Conservation (phyloP, 2,329 filamentous ascomycete species). For the Neurospora sp. region DNA sequence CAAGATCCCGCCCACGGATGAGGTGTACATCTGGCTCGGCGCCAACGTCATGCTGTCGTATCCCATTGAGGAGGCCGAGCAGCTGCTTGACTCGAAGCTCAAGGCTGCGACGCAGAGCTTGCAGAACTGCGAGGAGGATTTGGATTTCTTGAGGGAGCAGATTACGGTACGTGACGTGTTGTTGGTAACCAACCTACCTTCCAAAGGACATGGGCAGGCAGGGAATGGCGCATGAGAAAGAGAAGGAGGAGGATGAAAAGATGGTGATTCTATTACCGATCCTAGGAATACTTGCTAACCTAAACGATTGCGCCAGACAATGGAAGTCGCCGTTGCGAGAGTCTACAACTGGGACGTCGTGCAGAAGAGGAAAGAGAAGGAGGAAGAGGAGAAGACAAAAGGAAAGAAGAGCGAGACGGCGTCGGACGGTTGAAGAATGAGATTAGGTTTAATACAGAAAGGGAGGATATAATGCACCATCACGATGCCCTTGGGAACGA, state of each 20-base stretch:
- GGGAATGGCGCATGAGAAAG: background rate
- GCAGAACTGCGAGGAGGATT: slow-evolving; percentile 86
- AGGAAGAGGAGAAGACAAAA: slow-evolving; percentile 44
- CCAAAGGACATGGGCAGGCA: background rate
- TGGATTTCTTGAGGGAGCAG: slow-evolving; percentile 92
- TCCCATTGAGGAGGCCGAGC: slow-evolving; percentile 77
- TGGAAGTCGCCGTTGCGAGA: slow-evolving; percentile 90
- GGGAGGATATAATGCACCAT: background rate
- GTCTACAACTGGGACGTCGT: slow-evolving; percentile 99
- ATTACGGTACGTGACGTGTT: slow-evolving; percentile 59
- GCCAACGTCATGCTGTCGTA: slow-evolving; percentile 98
- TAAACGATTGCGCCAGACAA: slow-evolving; percentile 49
- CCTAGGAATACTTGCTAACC: background rate
- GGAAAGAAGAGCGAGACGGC: slow-evolving; percentile 30
- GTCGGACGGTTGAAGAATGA: slow-evolving; percentile 8
- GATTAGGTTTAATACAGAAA: background rate
- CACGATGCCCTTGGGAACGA: background rate
- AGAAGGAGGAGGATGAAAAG: background rate
- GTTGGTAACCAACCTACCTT: no score
- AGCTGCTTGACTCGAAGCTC: slow-evolving; percentile 68
- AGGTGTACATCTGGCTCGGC: slow-evolving; percentile 97
- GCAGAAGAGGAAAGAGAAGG: slow-evolving; percentile 85
- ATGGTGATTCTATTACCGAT: background rate
- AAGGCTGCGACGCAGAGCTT: slow-evolving; percentile 69
- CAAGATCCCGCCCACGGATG: slow-evolving; percentile 68